Conservation (phyloP, 208 protist genomes). For the Acanthamoeba pearcei region DNA sequence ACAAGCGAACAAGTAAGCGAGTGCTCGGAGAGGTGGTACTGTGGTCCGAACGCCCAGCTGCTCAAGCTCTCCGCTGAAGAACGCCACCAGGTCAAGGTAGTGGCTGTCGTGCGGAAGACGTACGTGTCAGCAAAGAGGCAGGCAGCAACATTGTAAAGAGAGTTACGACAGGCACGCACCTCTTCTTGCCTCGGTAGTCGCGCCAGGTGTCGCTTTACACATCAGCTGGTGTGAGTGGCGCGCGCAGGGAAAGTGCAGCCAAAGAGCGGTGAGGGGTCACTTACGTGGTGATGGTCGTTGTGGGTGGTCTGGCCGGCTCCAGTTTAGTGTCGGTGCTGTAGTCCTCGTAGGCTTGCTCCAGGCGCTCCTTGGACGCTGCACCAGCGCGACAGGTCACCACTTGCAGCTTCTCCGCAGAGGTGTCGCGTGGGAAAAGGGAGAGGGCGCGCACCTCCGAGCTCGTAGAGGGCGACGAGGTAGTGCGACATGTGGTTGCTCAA, state of each 20-base stretch:
- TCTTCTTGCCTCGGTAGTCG: conserved; percentile 21
- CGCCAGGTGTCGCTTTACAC: background rate
- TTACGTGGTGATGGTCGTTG: background rate
- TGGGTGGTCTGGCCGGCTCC: conserved; percentile 21
- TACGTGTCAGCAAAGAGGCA: background rate
- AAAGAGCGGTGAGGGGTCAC: no score
- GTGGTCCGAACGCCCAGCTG: background rate
- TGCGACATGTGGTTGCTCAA: conserved; percentile 65
- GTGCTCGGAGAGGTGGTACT: background rate
- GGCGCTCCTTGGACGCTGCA: conserved; percentile 39
- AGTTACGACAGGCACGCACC: background rate
- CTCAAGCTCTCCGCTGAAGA: conserved; percentile 6
- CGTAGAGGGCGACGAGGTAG: conserved; percentile 48
- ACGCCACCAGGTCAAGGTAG: conserved; percentile 24
- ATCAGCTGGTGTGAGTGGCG: no score
- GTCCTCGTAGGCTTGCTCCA: conserved; percentile 23
- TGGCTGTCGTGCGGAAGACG: background rate
- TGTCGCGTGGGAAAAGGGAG: background rate
- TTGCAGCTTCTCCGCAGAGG: no score
- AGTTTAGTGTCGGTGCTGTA: background rate
- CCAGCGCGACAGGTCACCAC: background rate
- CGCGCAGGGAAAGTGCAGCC: no score
- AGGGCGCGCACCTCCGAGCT: conserved; percentile 35
- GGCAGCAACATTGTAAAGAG: background rate
- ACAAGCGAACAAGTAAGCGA: background rate